Evolutionary conservation across 306 rosid species (phyloP).

Genomic region (Dryas drummondii): DNA sequence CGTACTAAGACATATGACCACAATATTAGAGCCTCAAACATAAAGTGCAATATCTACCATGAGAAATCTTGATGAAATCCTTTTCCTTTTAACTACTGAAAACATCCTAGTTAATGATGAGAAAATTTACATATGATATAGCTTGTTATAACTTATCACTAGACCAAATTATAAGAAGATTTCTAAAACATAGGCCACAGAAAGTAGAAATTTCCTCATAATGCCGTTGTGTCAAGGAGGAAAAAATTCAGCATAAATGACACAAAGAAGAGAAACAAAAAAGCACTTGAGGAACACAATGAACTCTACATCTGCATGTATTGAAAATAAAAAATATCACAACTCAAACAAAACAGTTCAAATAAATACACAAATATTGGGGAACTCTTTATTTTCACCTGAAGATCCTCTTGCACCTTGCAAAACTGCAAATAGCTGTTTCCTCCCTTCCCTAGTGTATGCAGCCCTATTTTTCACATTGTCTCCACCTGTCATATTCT

Average conservation of each 20-base stretch:
- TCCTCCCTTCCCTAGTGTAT: slow-evolving; percentile 81
- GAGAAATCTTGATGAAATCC: background rate
- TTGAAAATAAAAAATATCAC: background rate
- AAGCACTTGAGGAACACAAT: background rate
- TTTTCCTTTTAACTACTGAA: background rate
- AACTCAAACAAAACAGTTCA: background rate
- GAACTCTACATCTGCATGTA: background rate
- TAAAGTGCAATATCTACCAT: background rate
- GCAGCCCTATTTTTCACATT: slow-evolving; percentile 64
- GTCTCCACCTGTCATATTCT: slow-evolving; percentile 72
- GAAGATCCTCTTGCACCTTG: slow-evolving; percentile 98
- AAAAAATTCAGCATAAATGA: background rate
- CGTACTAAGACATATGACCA: slow-evolving; percentile 7
- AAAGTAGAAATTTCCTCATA: slow-evolving; percentile 1
- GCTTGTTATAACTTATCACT: background rate
- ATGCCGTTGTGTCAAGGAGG: background rate
- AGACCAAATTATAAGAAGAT: slow-evolving; percentile 3
- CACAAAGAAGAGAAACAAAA: background rate
- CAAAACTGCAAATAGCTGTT: slow-evolving; percentile 91
- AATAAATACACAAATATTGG: slow-evolving; percentile 4
- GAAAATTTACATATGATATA: background rate
- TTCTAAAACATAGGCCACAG: background rate
- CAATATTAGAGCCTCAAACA: background rate
- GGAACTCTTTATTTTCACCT: slow-evolving; percentile 44
- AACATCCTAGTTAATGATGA: no score